Conservation (phyloP, 129 eudicot species). For the Dittrichia graveolens region DNA sequence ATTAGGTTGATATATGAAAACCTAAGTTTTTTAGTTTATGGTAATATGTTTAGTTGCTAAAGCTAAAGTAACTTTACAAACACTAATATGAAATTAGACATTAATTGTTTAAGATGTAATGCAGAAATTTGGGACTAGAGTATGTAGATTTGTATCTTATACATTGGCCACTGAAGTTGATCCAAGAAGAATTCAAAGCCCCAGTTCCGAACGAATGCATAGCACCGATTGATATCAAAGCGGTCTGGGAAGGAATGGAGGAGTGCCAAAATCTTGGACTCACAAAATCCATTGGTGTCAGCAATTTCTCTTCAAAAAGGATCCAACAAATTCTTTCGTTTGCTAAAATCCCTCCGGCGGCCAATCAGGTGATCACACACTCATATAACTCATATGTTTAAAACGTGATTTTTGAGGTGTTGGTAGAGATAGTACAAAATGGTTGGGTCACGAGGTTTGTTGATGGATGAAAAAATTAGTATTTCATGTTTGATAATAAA, state of each 20-base stretch:
- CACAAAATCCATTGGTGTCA: conserved; percentile 18
- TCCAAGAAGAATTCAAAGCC: not conserved
- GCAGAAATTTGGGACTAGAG: conserved; percentile 20
- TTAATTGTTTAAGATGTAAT: not conserved
- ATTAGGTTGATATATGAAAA: too few species aligned
- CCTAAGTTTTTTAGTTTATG: not conserved
- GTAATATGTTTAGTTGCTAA: conserved; percentile 1
- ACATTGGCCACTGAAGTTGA: not conserved
- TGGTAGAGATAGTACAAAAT: too few species aligned
- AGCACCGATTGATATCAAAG: not conserved
- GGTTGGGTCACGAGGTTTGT: too few species aligned
- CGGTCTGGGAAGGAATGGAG: conserved; percentile 13
- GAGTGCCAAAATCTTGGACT: conserved; percentile 24
- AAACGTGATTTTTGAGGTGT: too few species aligned
- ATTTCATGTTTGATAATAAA: too few species aligned
- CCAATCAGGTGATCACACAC: conserved; percentile 1
- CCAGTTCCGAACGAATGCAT: conserved; percentile 12
- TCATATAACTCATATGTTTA: not conserved
- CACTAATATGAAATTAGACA: not conserved
- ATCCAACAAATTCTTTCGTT: conserved; percentile 6
- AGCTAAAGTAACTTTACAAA: not conserved
- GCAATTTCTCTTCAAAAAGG: not conserved
- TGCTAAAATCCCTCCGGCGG: conserved; percentile 6
- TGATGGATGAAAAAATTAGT: too few species aligned
- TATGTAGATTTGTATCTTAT: conserved; percentile 29